Percentiles rank a stretch among this genome's conserved stretches.
These are phyloP conservation scores for Sclerotiophoma versabilis DNA, from an alignment of 2,329 filamentous ascomycete genomes.

Conservation along the genomic window DNA sequence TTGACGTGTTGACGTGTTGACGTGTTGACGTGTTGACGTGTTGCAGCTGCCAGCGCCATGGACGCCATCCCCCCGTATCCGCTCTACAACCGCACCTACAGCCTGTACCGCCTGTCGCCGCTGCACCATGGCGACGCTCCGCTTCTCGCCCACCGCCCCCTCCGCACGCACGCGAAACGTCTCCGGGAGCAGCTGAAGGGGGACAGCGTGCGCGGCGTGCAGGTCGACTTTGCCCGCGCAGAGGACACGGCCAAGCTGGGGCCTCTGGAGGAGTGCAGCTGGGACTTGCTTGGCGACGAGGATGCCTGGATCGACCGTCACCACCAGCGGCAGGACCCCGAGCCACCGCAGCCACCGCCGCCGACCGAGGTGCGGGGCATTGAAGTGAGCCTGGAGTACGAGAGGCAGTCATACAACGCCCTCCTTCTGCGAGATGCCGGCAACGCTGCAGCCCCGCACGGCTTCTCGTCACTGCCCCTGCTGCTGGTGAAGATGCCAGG, in stretches of 20 bases:
- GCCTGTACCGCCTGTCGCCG: constrained; percentile 61
- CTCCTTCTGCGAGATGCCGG: constrained; percentile 55
- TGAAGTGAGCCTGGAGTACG: constrained; percentile 58
- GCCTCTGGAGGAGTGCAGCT: constrained; percentile 56
- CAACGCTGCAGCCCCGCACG: constrained; percentile 36
- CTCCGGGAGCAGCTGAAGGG: constrained; percentile 59
- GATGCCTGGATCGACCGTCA: constrained; percentile 50
- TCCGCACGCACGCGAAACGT: constrained; percentile 57
- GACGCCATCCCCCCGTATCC: constrained; percentile 50
- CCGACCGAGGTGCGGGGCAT: constrained; percentile 51
- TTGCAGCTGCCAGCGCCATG: constrained; percentile 27
- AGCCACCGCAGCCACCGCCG: constrained; percentile 37
- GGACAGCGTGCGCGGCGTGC: constrained; percentile 56
- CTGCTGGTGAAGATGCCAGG: constrained; percentile 60
- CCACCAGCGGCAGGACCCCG: constrained; percentile 41
- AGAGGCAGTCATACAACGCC: constrained; percentile 58
- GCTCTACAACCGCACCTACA: constrained; percentile 62
- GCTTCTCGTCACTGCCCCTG: constrained; percentile 58
- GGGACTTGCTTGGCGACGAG: constrained; percentile 54
- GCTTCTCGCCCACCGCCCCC: constrained; percentile 46
- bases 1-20: background rate
- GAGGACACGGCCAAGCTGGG: constrained; percentile 56
- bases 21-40: background rate
- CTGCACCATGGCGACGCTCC: constrained; percentile 55
- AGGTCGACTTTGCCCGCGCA: constrained; percentile 48